Evolutionary conservation across 441 rosid genomes (phyloP), one percentile per base, ranked within the genome.

Genomic region (Cnidoscolus chayamansa): DNA sequence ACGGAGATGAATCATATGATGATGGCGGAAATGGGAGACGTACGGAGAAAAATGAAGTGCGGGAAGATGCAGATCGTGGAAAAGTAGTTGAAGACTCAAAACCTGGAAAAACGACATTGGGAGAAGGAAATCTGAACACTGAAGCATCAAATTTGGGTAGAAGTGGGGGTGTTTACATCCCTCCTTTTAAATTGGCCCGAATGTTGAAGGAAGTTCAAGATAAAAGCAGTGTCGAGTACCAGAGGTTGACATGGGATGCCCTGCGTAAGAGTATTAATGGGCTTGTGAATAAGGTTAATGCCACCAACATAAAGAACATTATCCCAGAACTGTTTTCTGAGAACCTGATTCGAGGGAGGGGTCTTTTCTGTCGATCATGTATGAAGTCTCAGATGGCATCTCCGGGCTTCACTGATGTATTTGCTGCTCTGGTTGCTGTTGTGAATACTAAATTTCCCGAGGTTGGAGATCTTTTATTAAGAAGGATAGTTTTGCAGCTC

Each of bases 351-450:
- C 78, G 97, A 49, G 98, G 98, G 54, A 86, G 98, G 49, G 98
- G 98, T 55, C 89, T 94, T 30, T 92, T 92, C 68, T 90, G 98
- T 71, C 87, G 99, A 43, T 90, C 96, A 0, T 90, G 94, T 81
- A 88, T 92, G 94, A 94, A 94, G 76, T 92, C 99, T 30, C 99
- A 94, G 68, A 90, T 92, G 97, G 98, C 99, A 20, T 90, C 98
- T 63, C 91, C 98, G 0, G 87, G 87, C n/a, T 92, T 92, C 76
- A 94, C 99, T 0, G 88, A 90, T 82, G 94, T 92, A 12, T 92
- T 92, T 85, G 84, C 97, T n/a, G 98, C 99, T 37, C 60, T 90
- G 58, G 93, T 81, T 7, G 90, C 99, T 68, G 92, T 94, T 72
- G 88, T 89, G 8, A 94, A 94, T 69, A 84, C 98, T 59, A 94